A percentile compares a stretch with the other conserved stretches of the same genome.
These are phyloP conservation scores for Apiospora aurea DNA, from an alignment of 2,329 filamentous ascomycete genomes.

Conservation along the genomic window DNA sequence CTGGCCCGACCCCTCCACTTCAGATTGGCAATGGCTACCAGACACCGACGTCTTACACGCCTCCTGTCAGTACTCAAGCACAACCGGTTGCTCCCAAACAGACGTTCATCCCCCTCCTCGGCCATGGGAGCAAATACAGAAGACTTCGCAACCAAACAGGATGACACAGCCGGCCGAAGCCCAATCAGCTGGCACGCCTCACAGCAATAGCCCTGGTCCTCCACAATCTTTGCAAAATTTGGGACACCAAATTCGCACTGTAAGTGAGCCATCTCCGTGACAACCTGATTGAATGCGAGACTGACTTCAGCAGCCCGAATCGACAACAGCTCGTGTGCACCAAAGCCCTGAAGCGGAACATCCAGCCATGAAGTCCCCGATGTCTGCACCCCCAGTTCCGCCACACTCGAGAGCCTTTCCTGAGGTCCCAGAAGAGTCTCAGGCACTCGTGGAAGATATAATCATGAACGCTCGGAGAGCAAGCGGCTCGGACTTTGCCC, in stretches of 20 bases:
- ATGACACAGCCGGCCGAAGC: background rate
- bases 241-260: conserved; percentile 40
- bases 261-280: conserved; percentile 44
- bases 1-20: background rate
- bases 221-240: conserved; percentile 24
- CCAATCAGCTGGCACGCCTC: background rate
- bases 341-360: conserved; percentile 13
- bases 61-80: conserved; percentile 28
- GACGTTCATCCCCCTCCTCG: conserved; percentile 42
- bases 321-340: conserved; percentile 11
- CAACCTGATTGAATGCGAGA: background rate
- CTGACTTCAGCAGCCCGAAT: background rate
- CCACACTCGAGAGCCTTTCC: conserved; percentile 34
- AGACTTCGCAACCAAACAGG: conserved; percentile 29
- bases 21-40: background rate
- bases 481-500: conserved; percentile 31
- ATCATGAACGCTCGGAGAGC: conserved; percentile 42
- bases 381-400: background rate
- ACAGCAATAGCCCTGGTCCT: background rate
- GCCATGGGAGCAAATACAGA: conserved; percentile 42
- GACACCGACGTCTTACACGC: background rate
- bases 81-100: conserved; percentile 33
- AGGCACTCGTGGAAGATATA: conserved; percentile 44
- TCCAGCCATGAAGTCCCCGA: conserved; percentile 17
- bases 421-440: conserved; percentile 43